Base-by-base conservation (phyloP, 495 filamentous ascomycete genomes). In the Hypoxylon crocopeplum region DNA sequence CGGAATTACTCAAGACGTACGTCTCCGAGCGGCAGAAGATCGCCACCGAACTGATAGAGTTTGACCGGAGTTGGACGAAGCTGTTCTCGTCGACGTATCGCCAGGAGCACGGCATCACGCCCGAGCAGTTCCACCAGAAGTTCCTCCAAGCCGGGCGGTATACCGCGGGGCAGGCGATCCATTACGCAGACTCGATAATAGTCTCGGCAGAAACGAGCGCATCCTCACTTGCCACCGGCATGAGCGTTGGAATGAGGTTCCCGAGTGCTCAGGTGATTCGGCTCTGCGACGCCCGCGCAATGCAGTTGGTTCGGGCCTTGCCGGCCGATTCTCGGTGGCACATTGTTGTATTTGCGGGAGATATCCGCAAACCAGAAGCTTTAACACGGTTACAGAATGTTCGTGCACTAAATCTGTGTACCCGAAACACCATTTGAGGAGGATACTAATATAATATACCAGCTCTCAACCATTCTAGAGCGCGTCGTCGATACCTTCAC, bases 31-130 rank as follows among this genome's bases (percentile, higher is more conserved):
- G 89, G 2, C 77, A 85, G 62, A 81, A 81, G 59, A 84, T 86
- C 13, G 89, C 89, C 1, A 76, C 81, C n/a, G 81, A 88, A 44
- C 71, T 94, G 30, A 89, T 93, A 56, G 84, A 86, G 27, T 92
- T 92, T 57, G 89, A 92, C 52, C 78, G 84, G 0, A 76, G 80
- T 55, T 91, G 88, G 61, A 79, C 88, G 0, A 77, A 78, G 49
- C 69, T 86, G 3, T 89, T 90, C 65, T 84, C 81, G 40, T 57
- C 66, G 7, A 57, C 67, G 36, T 76, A 66, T 40, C 64, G 74
- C 13, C 58, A 61, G 25, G 69, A 74, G 36, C 55, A 73, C 50
- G 67, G 27, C 22, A 73, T 68, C 57, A 70, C 34, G 66, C 66
- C 75, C 3, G 69, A 71, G 20, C 67, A 79, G 25, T 83, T 88